Percentiles rank a stretch among this genome's conserved stretches.
These are phyloP conservation scores for Endotrypanum monterogeii DNA, from an alignment of 208 protist species.

Conservation along the genomic window DNA sequence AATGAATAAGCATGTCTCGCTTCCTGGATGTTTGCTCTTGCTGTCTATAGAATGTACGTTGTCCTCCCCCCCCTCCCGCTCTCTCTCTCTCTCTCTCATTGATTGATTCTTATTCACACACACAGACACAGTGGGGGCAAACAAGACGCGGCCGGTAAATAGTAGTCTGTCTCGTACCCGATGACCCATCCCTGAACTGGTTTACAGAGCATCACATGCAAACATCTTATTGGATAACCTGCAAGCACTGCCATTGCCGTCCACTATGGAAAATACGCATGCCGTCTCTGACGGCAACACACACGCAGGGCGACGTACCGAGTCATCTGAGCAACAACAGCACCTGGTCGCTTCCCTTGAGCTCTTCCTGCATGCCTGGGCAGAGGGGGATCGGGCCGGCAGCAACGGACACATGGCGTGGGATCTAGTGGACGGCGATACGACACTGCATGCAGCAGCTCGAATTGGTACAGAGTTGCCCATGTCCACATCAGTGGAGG, in stretches of 20 bases:
- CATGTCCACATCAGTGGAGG: neutral
- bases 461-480: neutral
- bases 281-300: neutral
- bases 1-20: neutral
- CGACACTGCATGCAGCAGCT: neutral
- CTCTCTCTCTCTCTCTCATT: neutral
- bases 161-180: too few relatives aligned
- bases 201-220: neutral
- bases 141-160: neutral
- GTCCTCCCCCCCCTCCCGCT: neutral
- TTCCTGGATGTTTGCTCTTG: neutral
- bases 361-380: conserved; percentile 22
- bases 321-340: conserved; percentile 1
- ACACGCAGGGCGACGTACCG: neutral
- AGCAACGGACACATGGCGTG: neutral
- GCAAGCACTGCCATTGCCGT: neutral
- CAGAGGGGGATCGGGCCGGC: neutral
- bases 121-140: neutral
- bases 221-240: too few relatives aligned
- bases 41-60: neutral
- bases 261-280: neutral
- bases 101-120: neutral
- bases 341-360: conserved; percentile 13
- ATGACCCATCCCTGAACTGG: too few relatives aligned
- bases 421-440: neutral